These are phyloP conservation scores for Cytospora piceae DNA, from an alignment of 2,329 filamentous ascomycete genomes.

Conservation along the genomic window DNA sequence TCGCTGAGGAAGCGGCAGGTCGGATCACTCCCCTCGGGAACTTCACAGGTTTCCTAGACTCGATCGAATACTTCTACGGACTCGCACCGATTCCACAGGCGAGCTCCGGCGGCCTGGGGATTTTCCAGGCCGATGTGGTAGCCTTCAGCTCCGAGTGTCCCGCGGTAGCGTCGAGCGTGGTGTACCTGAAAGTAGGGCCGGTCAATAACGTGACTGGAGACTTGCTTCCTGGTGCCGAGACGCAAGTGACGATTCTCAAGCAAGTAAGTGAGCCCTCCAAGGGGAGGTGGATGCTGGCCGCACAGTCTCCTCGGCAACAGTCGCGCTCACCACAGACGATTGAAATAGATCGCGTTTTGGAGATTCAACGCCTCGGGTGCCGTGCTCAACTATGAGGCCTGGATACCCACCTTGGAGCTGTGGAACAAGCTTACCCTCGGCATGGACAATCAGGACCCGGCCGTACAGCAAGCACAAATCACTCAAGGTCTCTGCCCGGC, in stretches of 20 bases:
- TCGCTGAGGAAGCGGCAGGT: conserved; percentile 43
- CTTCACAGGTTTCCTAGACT: conserved; percentile 46
- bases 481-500: not conserved
- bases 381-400: conserved; percentile 48
- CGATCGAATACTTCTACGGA: conserved; percentile 50
- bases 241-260: conserved; percentile 41
- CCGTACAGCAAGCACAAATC: conserved; percentile 34
- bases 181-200: conserved; percentile 42
- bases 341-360: conserved; percentile 47
- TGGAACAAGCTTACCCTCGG: conserved; percentile 41
- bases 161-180: conserved; percentile 43
- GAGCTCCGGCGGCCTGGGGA: conserved; percentile 33
- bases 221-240: conserved; percentile 29
- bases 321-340: not conserved
- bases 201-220: conserved; percentile 32
- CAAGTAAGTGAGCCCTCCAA: conserved; percentile 31
- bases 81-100: conserved; percentile 42
- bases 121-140: conserved; percentile 40
- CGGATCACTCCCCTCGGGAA: conserved; percentile 47
- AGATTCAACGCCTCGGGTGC: conserved; percentile 48
- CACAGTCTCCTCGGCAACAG: not conserved
- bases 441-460: conserved; percentile 36
- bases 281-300: too few relatives aligned
- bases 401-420: conserved; percentile 46
- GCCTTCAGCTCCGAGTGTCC: conserved; percentile 42